Conservation (phyloP, 2,329 filamentous ascomycete genomes). For the Ampelomyces quisqualis region DNA sequence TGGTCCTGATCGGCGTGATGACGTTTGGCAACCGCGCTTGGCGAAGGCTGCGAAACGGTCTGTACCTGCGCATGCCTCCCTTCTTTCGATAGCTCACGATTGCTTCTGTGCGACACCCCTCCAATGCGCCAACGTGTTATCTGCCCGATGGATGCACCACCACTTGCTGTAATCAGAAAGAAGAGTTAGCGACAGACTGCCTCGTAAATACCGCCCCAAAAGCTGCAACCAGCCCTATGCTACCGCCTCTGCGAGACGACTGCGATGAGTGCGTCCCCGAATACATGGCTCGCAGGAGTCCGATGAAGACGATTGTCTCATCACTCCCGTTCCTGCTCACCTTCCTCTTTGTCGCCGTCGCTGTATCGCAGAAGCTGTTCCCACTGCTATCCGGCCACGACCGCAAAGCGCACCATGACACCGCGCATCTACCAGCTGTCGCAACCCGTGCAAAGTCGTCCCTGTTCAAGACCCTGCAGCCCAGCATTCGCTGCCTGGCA, state of each 20-base stretch:
- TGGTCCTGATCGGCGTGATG: conserved; percentile 21
- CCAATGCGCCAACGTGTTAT: conserved; percentile 11
- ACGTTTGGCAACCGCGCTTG: conserved; percentile 18
- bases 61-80: conserved; percentile 17
- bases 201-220: conserved; percentile 7
- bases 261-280: conserved; percentile 63
- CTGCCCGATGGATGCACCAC: conserved; percentile 30
- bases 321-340: conserved; percentile 69
- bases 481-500: conserved; percentile 46
- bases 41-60: conserved; percentile 10
- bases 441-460: conserved; percentile 25
- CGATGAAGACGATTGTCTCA: conserved; percentile 59
- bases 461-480: conserved; percentile 42
- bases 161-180: conserved; percentile 12
- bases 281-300: conserved; percentile 45
- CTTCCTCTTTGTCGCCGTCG: conserved; percentile 62
- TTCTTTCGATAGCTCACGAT: conserved; percentile 8
- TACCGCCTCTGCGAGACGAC: conserved; percentile 45
- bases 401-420: conserved; percentile 62
- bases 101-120: conserved; percentile 8
- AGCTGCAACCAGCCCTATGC: conserved; percentile 25
- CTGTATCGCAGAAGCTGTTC: conserved; percentile 69
- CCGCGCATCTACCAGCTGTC: conserved; percentile 58
- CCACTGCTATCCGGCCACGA: conserved; percentile 66
- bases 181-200: conserved; percentile 22